These are phyloP conservation scores for Chlorella sp. DNA, from an alignment of 139 green algal species.

Conservation along the genomic window DNA sequence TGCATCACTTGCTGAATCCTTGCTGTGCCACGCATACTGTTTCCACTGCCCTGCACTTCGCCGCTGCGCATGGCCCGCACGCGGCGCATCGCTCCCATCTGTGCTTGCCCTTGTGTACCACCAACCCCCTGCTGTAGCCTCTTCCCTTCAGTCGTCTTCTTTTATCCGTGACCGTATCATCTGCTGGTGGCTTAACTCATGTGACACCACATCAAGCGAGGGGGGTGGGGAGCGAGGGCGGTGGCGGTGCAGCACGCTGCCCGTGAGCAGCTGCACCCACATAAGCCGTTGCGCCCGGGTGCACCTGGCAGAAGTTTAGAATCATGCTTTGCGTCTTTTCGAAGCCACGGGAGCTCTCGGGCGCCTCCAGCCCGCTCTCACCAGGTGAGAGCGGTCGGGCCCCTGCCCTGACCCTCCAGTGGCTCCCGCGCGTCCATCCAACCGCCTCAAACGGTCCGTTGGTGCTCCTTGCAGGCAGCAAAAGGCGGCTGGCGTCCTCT, in stretches of 20 bases:
- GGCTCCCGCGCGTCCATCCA: background rate
- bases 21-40: background rate
- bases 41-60: too few relatives aligned
- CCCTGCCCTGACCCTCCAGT: background rate
- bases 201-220: too few relatives aligned
- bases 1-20: background rate
- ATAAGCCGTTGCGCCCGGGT: too few relatives aligned
- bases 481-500: background rate
- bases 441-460: background rate
- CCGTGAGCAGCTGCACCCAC: background rate
- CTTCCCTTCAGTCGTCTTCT: too few relatives aligned
- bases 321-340: background rate
- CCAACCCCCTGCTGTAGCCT: too few relatives aligned
- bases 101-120: too few relatives aligned
- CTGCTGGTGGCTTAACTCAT: too few relatives aligned
- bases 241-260: too few relatives aligned
- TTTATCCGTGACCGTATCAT: too few relatives aligned
- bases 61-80: too few relatives aligned
- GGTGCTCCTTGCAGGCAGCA: background rate
- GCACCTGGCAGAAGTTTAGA: background rate
- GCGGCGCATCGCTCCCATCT: too few relatives aligned
- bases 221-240: too few relatives aligned
- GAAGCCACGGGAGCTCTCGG: background rate
- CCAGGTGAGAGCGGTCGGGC: background rate
- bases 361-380: background rate